A percentile compares a stretch with the other conserved stretches of the same genome.
Evolutionary conservation across 2,329 filamentous ascomycete species (phyloP).

Genomic region (Annulohypoxylon truncatum): DNA sequence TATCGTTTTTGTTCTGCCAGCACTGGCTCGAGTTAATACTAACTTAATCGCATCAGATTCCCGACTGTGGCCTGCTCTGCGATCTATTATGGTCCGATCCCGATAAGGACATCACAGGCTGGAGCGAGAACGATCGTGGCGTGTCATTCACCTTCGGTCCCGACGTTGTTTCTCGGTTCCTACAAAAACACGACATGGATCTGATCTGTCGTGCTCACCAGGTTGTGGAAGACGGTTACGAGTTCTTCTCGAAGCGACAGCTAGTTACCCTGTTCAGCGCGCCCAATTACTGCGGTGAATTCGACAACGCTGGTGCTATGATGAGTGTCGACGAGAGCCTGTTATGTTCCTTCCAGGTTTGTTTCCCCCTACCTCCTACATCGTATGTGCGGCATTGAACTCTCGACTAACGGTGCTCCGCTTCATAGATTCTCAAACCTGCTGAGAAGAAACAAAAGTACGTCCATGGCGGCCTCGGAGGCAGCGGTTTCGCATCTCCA

Average conservation of each 20-base stretch:
- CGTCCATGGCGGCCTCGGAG: constrained; percentile 80
- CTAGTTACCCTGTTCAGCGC: constrained; percentile 97
- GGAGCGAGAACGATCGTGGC: constrained; percentile 98
- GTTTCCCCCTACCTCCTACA: constrained; percentile 41
- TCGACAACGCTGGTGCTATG: constrained; percentile 99
- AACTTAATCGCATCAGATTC: constrained; percentile 72
- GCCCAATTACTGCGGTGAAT: constrained; percentile 99
- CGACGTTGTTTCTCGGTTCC: constrained; percentile 95
- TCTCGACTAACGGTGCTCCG: constrained; percentile 38
- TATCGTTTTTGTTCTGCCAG: constrained; percentile 39
- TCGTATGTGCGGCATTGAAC: constrained; percentile 29
- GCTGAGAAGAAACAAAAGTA: constrained; percentile 99
- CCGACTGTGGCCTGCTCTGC: constrained; percentile 96
- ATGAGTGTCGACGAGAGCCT: constrained; percentile 99
- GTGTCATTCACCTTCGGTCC: constrained; percentile 99
- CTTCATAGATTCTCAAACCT: constrained; percentile 89
- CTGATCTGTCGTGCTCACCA: constrained; percentile 98
- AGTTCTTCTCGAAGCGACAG: constrained; percentile 99
- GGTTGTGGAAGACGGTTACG: constrained; percentile 98
- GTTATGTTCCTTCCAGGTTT: constrained; percentile 97
- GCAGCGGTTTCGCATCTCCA: constrained; percentile 76
- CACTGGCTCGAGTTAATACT: constrained; percentile 50
- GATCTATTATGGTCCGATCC: constrained; percentile 99
- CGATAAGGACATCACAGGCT: constrained; percentile 98
- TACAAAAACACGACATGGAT: constrained; percentile 99